These are phyloP conservation scores for Oryza meridionalis DNA, from an alignment of 176 grass and related monocot species.

Conservation along the genomic window DNA sequence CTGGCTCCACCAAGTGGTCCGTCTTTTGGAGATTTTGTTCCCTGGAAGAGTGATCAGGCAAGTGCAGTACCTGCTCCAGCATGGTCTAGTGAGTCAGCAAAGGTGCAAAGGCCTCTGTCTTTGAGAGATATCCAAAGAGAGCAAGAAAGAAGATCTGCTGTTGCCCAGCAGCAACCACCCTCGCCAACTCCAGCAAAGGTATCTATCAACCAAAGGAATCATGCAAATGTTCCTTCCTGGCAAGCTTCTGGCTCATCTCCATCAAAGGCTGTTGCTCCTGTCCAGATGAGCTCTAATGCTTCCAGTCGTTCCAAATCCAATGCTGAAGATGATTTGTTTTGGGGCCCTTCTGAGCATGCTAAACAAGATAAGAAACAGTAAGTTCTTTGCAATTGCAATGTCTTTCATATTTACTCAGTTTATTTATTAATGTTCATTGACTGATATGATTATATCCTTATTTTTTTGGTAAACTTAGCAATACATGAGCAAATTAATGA, in stretches of 20 bases:
- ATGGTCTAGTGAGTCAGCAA: slow-evolving; percentile 81
- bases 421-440: slow-evolving; percentile 22
- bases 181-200: slow-evolving; percentile 47
- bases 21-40: slow-evolving; percentile 93
- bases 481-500: slow-evolving; percentile 5
- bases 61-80: slow-evolving; percentile 66
- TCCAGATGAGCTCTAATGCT: slow-evolving; percentile 58
- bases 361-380: slow-evolving; percentile 93
- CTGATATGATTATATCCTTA: background rate
- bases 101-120: slow-evolving; percentile 68
- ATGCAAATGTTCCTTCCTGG: slow-evolving; percentile 65
- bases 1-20: slow-evolving; percentile 69
- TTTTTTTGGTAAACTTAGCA: background rate
- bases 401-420: background rate
- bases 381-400: slow-evolving; percentile 32
- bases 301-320: slow-evolving; percentile 64
- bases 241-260: slow-evolving; percentile 80
- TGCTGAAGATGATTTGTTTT: slow-evolving; percentile 96
- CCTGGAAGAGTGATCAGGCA: slow-evolving; percentile 79
- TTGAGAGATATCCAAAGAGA: slow-evolving; percentile 93
- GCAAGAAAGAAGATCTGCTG: slow-evolving; percentile 65
- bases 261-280: slow-evolving; percentile 65
- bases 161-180: slow-evolving; percentile 57
- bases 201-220: slow-evolving; percentile 53
- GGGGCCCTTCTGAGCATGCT: slow-evolving; percentile 77